Conservation (phyloP, 495 filamentous ascomycete species). For the Usnea hakonensis region DNA sequence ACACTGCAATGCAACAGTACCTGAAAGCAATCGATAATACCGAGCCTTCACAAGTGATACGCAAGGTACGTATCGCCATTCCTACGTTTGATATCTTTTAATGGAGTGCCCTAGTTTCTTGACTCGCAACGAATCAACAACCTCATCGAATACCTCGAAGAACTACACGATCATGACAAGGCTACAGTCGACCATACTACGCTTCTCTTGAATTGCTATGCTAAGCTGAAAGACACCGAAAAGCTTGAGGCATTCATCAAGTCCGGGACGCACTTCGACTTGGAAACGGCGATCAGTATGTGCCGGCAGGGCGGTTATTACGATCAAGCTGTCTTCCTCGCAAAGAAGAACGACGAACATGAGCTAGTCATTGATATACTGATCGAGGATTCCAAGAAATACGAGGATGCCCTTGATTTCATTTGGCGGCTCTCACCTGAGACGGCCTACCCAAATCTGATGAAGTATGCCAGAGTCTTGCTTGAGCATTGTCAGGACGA, state of each 20-base stretch:
- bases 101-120: conserved; percentile 53
- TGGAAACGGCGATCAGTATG: conserved; percentile 96
- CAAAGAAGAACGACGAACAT: conserved; percentile 87
- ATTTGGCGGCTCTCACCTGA: conserved; percentile 85
- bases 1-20: conserved; percentile 97
- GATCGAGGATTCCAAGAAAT: conserved; percentile 88
- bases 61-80: conserved; percentile 52
- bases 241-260: conserved; percentile 97
- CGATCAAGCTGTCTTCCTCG: conserved; percentile 91
- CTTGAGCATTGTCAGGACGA: conserved; percentile 73
- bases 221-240: conserved; percentile 89
- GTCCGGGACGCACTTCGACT: conserved; percentile 90
- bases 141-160: conserved; percentile 94
- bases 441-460: conserved; percentile 73
- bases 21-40: conserved; percentile 92
- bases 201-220: conserved; percentile 90
- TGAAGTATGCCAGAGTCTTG: conserved; percentile 90
- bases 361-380: conserved; percentile 91
- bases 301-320: conserved; percentile 97
- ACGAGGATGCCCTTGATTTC: conserved; percentile 80
- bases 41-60: conserved; percentile 87
- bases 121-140: conserved; percentile 97
- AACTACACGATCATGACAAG: conserved; percentile 87
- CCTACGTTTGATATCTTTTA: conserved; percentile 13
- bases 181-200: conserved; percentile 97